phyloP scores from a whole-genome alignment of 768 basidiomycete species.

The Agrocybe pediades region DNA sequence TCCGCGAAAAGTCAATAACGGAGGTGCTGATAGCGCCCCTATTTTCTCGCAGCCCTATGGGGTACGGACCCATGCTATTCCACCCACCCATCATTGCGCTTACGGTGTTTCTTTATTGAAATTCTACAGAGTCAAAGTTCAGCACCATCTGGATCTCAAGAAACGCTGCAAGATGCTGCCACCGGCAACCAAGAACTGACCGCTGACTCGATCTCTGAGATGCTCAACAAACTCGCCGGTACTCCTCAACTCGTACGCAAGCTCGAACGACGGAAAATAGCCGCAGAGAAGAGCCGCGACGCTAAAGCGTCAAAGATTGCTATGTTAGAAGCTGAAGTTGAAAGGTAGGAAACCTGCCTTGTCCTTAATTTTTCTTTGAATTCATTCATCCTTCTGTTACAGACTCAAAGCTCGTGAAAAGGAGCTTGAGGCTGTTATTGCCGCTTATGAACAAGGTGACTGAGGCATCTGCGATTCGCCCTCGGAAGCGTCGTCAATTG shows the following conservation, averaged over 20 bases:
- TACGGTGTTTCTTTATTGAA: not conserved
- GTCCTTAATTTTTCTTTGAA: not conserved
- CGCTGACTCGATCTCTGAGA: constrained; percentile 12
- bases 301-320: constrained; percentile 17
- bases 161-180: not conserved
- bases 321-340: constrained; percentile 14
- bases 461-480: too few species aligned
- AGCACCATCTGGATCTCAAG: not conserved
- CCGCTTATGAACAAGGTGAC: constrained; percentile 4
- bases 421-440: constrained; percentile 16
- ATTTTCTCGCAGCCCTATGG: not conserved
- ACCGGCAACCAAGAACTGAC: constrained; percentile 8
- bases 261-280: constrained; percentile 21
- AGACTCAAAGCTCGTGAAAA: constrained; percentile 16
- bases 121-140: not conserved
- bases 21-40: not conserved
- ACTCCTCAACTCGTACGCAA: constrained; percentile 21
- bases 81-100: not conserved
- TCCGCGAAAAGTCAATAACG: not conserved
- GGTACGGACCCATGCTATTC: not conserved
- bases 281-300: constrained; percentile 20
- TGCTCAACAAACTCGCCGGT: constrained; percentile 8
- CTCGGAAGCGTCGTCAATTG: too few species aligned
- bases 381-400: constrained; percentile 2
- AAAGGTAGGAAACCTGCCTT: constrained; percentile 9